Evolutionary conservation across 495 filamentous ascomycete genomes (phyloP), one percentile per base, ranked within the genome.

Genomic region (Podospora conica): DNA sequence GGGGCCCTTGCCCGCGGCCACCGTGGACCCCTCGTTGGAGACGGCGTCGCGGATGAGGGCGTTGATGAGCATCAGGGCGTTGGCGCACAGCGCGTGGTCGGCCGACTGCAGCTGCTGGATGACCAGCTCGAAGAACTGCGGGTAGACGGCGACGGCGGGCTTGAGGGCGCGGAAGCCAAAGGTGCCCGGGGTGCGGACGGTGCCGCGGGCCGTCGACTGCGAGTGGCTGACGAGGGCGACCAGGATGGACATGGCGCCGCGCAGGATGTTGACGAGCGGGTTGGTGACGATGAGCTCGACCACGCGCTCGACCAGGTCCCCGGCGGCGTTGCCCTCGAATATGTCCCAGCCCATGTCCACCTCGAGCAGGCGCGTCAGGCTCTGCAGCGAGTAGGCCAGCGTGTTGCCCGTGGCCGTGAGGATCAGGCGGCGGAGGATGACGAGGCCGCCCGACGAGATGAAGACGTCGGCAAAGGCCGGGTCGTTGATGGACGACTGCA

Each of bases 261-360:
- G 87, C 56, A 98, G 86, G 69, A 98, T 98, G 71, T 99, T 99
- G 73, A 98, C 95, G 12, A 99, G 84, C 22, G 94, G 96, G 72
- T 98, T 96, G 23, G 87, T 94, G 66, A 99, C 94, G 62, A 98
- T 92, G 31, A 98, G 82, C 70, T 97, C 90, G 61, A 99, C 95
- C 59, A 96, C 86, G 84, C 96, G 78, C 68, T 86, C 84, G 9
- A 86, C 82, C 56, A 86, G 70, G 60, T 86, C 84, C 9, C 80
- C 75, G 0, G 82, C 76, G 1, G 79, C 74, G 12, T 77, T 70
- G 7, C 76, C 77, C 67, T 86, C 84, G 67, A 86, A 86, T 59
- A 86, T 86, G 61, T 98, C 95, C 95, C 95, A 99, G 55, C 95
- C 96, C 82, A 96, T 96, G 77, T 97, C 95, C 6, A 98, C 90